Base-by-base conservation (phyloP, 1,284 basidiomycete species). In the Termitomyces sp. region DNA sequence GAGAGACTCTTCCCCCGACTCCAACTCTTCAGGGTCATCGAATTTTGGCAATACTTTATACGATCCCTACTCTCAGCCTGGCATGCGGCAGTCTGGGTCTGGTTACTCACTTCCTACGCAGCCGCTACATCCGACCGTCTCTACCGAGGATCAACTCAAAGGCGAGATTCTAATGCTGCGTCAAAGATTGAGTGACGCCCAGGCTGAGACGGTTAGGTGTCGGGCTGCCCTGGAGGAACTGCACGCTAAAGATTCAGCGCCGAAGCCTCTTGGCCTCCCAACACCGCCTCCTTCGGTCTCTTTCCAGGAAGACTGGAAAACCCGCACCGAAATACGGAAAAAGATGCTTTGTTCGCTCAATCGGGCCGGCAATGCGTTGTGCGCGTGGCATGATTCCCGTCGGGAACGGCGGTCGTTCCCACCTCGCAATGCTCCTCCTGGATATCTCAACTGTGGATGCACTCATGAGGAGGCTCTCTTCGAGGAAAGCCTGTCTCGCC, bases 381-480 rank as follows among this genome's bases (percentile, higher is more conserved):
- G 88, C 65, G 84, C 89, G 3, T 91, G 89, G 89, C 89, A 91
- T 62, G 88, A 91, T 66, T 88, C 88, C 2, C 77, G 89, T 34
- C 80, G 89, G 37, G 89, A 91, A 68, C 81, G 89, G 38, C 79
- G 89, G 6, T 75, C 76, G 0, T 82, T 79, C 61, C 86, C 89
- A 3, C 88, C 89, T n/a, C 80, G 89, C 44, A 85, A 85, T 74
- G 89, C 88, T 1, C 88, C 88, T 9, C 69, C 73, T 0, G 86
- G 87, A 13, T 77, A 78, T 58, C 80, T 91, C 54, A 91, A 91
- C 71, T 91, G 88, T 61, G 88, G 89, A 11, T 91, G 88, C 72
- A 84, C 86, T 4, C 80, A 76, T 63, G 86, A 88, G 42, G 83
- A 91, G 66, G 88, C 89, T 13, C 77, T 91, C 11, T 91, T 91